phyloP scores from a whole-genome alignment of 352 stramenopile genomes.

The Elongisporangium undulatum region DNA sequence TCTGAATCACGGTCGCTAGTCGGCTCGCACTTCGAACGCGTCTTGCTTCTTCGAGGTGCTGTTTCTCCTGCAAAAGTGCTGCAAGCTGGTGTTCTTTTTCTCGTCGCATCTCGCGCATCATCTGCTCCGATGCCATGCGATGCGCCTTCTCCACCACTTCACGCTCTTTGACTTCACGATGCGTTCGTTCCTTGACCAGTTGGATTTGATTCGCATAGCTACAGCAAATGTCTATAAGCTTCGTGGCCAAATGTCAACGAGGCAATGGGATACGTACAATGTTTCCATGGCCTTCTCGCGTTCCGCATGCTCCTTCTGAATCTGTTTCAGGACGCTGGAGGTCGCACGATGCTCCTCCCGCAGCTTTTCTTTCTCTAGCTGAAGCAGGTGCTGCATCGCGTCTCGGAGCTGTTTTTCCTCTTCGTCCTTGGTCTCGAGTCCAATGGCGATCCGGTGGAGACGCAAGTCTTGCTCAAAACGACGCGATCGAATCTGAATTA shows the following conservation, averaged over 20 bases:
- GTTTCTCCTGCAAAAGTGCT: slow-evolving; percentile 48
- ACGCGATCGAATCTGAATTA: slow-evolving; percentile 42
- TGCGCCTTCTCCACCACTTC: slow-evolving; percentile 68
- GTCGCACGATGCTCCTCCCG: slow-evolving; percentile 58
- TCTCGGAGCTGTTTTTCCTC: slow-evolving; percentile 67
- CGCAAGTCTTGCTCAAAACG: slow-evolving; percentile 68
- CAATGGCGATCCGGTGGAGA: slow-evolving; percentile 56
- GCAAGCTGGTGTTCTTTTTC: slow-evolving; percentile 49
- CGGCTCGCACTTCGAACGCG: slow-evolving; percentile 43
- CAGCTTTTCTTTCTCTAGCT: slow-evolving; percentile 63
- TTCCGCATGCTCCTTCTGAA: slow-evolving; percentile 56
- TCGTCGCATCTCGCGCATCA: slow-evolving; percentile 61
- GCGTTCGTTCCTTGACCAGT: slow-evolving; percentile 56
- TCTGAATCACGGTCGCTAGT: slow-evolving; percentile 32
- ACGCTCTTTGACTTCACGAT: slow-evolving; percentile 51
- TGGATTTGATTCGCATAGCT: slow-evolving; percentile 68
- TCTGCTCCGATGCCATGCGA: slow-evolving; percentile 53
- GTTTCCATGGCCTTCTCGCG: slow-evolving; percentile 58
- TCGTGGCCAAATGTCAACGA: not conserved
- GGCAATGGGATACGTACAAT: slow-evolving; percentile 27
- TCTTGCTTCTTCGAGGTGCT: slow-evolving; percentile 57
- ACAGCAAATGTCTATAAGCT: not conserved
- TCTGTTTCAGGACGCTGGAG: slow-evolving; percentile 35
- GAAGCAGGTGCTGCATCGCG: slow-evolving; percentile 57
- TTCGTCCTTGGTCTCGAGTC: slow-evolving; percentile 52